Base-by-base conservation (phyloP, 2,329 filamentous ascomycete species). In the Achaetomium macrosporum region DNA sequence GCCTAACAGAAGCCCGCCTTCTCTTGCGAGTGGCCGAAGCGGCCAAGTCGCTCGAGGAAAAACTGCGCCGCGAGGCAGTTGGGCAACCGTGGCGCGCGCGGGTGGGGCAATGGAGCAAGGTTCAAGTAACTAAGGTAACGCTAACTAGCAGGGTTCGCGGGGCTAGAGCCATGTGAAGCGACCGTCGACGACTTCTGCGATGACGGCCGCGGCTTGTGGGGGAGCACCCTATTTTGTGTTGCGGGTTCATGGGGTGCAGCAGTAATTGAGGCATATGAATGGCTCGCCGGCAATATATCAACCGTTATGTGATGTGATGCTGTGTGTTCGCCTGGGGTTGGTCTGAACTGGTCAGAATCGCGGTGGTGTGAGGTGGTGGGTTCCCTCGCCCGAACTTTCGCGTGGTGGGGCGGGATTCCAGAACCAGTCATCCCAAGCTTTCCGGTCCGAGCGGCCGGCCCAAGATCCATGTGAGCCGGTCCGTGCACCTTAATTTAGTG, bases 1-100 rank as follows among this genome's bases (percentile, higher is more conserved):
- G 39, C 53, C 53, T 36, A 52, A 58, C 59, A 31, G 41, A 50
- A 49, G 19, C 44, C 25, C 25, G 25, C 25, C 25, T 25, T 25
- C 7, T 7, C 25, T 25, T 25, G 25, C 25, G 25, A 25, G 25
- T 25, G 25, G 25, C 25, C 25, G 25, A 25, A n/a, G 25, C 25
- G 25, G 25, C 49, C 41, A 50, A n/a, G n/a, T n/a, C n/a, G n/a
- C n/a, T n/a, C n/a, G n/a, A n/a, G 33, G 37, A 30, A 41, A 41
- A 42, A 33, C 37, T 47, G 48, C 33, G 41, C 50, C 42, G 37
- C 37, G 25, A 42, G 46, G 35, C 46, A 39, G 50, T 55, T 51
- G 56, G 56, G 50, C 53, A 55, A 54, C 47, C 15, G 39, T 47
- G 43, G 44, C 43, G 35, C 49, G 42, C 47, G 50, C 7, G 49